A percentile compares a stretch with the other conserved stretches of the same genome.
These are phyloP conservation scores for Penicillium sp. DNA, from an alignment of 2,329 filamentous ascomycete genomes.

Conservation along the genomic window DNA sequence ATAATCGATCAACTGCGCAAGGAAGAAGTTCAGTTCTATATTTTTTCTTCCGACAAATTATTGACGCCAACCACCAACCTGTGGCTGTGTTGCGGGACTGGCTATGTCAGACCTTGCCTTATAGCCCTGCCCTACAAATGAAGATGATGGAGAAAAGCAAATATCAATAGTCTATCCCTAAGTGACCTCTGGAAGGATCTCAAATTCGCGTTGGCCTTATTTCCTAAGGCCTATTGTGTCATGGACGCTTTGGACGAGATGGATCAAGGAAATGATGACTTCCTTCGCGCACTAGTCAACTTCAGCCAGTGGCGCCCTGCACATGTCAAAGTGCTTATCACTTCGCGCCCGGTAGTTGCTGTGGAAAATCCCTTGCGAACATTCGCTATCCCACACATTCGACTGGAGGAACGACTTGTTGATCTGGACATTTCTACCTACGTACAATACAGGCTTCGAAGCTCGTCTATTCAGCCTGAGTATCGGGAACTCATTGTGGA, in stretches of 20 bases:
- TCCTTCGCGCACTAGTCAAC: conserved; percentile 27
- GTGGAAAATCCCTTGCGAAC: conserved; percentile 34
- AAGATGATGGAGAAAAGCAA: background rate
- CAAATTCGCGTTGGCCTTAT: background rate
- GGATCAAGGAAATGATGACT: conserved; percentile 38
- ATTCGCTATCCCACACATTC: conserved; percentile 10
- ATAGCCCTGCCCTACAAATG: conserved; percentile 5
- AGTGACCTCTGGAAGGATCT: conserved; percentile 2
- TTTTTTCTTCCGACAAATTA: conserved; percentile 27
- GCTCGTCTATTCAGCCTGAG: background rate
- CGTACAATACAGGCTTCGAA: conserved; percentile 29
- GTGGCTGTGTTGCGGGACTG: conserved; percentile 14
- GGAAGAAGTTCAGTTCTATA: conserved; percentile 4
- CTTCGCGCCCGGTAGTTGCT: conserved; percentile 41
- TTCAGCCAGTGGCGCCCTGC: conserved; percentile 34
- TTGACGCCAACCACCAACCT: conserved; percentile 16
- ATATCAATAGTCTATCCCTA: background rate
- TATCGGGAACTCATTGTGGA: conserved; percentile 8
- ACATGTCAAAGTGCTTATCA: conserved; percentile 45
- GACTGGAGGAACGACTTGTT: conserved; percentile 31
- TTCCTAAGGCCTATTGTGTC: conserved; percentile 37
- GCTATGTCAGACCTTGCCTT: conserved; percentile 6
- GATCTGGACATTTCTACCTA: conserved; percentile 45
- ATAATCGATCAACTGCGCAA: conserved; percentile 8
- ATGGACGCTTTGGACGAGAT: conserved; percentile 52